These are phyloP conservation scores for Penicillium canescens DNA, from an alignment of 495 filamentous ascomycete species.

Conservation along the genomic window DNA sequence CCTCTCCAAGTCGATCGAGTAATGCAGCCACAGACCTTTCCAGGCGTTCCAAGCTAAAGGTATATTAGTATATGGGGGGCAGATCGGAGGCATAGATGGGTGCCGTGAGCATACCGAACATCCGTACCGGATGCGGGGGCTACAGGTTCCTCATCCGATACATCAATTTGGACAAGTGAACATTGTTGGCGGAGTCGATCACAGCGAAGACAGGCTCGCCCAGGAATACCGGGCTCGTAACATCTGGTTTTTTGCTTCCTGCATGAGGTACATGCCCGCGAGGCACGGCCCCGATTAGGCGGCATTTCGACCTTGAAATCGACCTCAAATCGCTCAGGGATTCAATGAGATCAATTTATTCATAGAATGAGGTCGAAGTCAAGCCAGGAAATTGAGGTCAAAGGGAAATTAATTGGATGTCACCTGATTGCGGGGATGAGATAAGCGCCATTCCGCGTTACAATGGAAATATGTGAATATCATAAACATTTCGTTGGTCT, in stretches of 20 bases:
- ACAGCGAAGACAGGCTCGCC: constrained; percentile 40
- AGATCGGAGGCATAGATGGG: neutral
- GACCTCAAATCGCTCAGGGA: too few species aligned
- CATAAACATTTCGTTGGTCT: neutral
- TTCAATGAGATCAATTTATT: too few species aligned
- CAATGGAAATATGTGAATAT: neutral
- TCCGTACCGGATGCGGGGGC: constrained; percentile 12
- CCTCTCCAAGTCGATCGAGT: constrained; percentile 35
- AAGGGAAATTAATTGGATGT: constrained; percentile 2
- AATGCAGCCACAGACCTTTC: constrained; percentile 35
- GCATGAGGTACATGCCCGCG: constrained; percentile 44
- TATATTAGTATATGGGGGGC: constrained; percentile 2
- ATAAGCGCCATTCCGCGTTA: constrained; percentile 15
- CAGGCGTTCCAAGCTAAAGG: constrained; percentile 32
- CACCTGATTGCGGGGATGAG: constrained; percentile 19
- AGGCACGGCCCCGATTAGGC: constrained; percentile 44
- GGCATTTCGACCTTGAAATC: constrained; percentile 30
- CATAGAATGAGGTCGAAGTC: neutral
- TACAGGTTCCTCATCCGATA: neutral
- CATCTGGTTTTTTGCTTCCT: constrained; percentile 47
- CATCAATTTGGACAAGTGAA: constrained; percentile 23
- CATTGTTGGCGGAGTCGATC: constrained; percentile 37
- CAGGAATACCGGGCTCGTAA: constrained; percentile 34
- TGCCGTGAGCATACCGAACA: constrained; percentile 17
- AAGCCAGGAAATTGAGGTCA: neutral